Base-by-base conservation (phyloP, 805 yeast genomes). In the Wickerhamomyces mucosus region DNA sequence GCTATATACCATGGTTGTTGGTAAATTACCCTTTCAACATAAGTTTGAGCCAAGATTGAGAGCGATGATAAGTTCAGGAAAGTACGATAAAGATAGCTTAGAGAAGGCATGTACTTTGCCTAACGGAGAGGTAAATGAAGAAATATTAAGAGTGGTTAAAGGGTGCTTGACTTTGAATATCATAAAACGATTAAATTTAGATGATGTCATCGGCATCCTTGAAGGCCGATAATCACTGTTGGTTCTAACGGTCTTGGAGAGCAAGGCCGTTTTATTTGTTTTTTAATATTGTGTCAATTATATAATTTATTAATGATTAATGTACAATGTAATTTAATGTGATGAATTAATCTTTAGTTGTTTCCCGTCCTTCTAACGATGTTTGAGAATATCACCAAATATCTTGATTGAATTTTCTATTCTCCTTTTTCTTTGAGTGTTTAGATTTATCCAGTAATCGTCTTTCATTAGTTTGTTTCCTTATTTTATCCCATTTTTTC, bases 21-120 rank as follows among this genome's bases (percentile, higher is more conserved):
- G 94, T 0, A 71, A 67, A 40, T 54, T 88, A 31, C 96, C 96
- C 1, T 88, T 88, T 58, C 75, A 74, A 37, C 95, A 86, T 50
- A 70, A 70, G n/a, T 81, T 76, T 51, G 86, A 82, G 45, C 94
- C 95, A 9, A 61, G 86, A 39, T 60, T 88, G 38, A 67, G 84
- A 25, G 72, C 81, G 10, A 68, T 75, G 62, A 88, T 88, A 26
- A 55, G 75, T 19, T 69, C 78, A 4, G 89, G 83, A 3, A 69
- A 69, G 36, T 81, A 64, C 52, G 73, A 77, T 43, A 43, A 44
- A n/a, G 53, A 51, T 4, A 58, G 65, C 5, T 53, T 81, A 36
- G 41, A 50, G n/a, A 48, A 50, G 26, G 68, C 70, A 2, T 57
- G 68, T 27, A 57, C 58, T 15, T 35, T 33, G 16, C 15, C 16